Evolutionary conservation across 1,139 yeast species (phyloP).

Genomic region (Zygoascus sp.): DNA sequence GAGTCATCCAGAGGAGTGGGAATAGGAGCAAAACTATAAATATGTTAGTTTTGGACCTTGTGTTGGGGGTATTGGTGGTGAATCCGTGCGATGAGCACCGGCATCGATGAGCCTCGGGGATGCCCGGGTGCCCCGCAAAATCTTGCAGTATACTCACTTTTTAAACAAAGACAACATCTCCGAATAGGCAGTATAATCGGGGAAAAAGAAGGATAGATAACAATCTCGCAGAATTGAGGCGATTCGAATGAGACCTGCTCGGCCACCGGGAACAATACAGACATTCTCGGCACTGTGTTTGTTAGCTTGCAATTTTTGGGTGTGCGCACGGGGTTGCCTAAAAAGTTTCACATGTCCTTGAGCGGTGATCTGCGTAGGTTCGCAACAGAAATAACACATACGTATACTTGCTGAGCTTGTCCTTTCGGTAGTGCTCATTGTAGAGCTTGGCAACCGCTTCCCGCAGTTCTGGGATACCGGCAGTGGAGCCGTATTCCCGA

Average conservation of each 20-base stretch:
- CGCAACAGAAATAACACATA: slow-evolving; percentile 1
- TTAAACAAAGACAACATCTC: slow-evolving; percentile 65
- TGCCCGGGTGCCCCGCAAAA: too few species aligned
- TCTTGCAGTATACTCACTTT: slow-evolving; percentile 40
- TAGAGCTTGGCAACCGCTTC: slow-evolving; percentile 60
- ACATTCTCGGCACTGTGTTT: slow-evolving; percentile 55
- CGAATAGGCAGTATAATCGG: slow-evolving; percentile 70
- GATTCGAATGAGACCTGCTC: slow-evolving; percentile 64
- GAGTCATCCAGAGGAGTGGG: slow-evolving; percentile 61
- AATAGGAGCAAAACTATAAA: slow-evolving; percentile 52
- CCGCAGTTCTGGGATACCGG: slow-evolving; percentile 55
- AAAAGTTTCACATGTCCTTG: too few species aligned
- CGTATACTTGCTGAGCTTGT: slow-evolving; percentile 51
- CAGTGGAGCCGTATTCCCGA: slow-evolving; percentile 62
- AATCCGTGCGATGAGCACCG: too few species aligned
- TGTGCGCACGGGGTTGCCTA: too few species aligned
- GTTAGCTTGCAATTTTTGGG: too few species aligned
- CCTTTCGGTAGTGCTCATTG: slow-evolving; percentile 53
- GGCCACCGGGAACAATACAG: slow-evolving; percentile 66
- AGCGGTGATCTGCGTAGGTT: too few species aligned
- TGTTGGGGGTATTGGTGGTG: background rate
- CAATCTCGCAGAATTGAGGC: slow-evolving; percentile 62
- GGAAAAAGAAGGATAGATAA: slow-evolving; percentile 59
- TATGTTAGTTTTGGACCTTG: too few species aligned
- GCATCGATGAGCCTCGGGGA: too few species aligned